A percentile compares a stretch with the other conserved stretches of the same genome.
Conservation (phyloP, 2,329 filamentous ascomycete genomes). For the Sclerotiophoma versabilis region DNA sequence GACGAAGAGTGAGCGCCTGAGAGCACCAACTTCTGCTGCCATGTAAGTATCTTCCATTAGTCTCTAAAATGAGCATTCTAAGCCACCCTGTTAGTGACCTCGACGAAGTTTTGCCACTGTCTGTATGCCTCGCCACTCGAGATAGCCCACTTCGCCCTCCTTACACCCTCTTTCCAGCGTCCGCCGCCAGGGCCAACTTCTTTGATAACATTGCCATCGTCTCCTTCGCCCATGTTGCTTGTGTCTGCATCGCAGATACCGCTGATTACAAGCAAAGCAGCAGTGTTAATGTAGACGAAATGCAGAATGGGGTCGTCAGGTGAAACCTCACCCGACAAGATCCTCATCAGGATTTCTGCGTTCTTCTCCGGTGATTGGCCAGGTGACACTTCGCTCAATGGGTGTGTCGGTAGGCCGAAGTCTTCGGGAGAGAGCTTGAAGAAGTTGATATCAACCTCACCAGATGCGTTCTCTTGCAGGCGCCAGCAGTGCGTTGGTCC, state of each 20-base stretch:
- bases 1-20: too few relatives aligned
- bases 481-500: slow-evolving; percentile 90
- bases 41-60: not conserved
- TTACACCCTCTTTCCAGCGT: slow-evolving; percentile 93
- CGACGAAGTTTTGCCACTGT: slow-evolving; percentile 83
- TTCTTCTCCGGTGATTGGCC: slow-evolving; percentile 89
- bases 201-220: slow-evolving; percentile 79
- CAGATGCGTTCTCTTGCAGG: slow-evolving; percentile 61
- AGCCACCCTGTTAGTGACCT: slow-evolving; percentile 70
- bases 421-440: slow-evolving; percentile 84
- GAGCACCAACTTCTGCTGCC: too few relatives aligned
- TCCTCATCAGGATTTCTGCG: slow-evolving; percentile 78
- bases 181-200: slow-evolving; percentile 86
- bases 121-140: slow-evolving; percentile 84
- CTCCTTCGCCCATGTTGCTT: slow-evolving; percentile 79
- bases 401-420: slow-evolving; percentile 80
- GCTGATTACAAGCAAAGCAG: slow-evolving; percentile 82
- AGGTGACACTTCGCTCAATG: slow-evolving; percentile 78
- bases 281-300: slow-evolving; percentile 94
- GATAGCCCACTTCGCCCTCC: slow-evolving; percentile 86
- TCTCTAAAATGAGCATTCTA: slow-evolving; percentile 8
- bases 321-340: slow-evolving; percentile 76
- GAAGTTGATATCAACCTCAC: slow-evolving; percentile 69
- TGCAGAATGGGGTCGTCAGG: slow-evolving; percentile 84
- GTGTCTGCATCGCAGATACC: slow-evolving; percentile 85